Percentiles rank a stretch among this genome's conserved stretches.
phyloP scores from a whole-genome alignment of 768 basidiomycete genomes.

The Rhodotorula graminis region DNA sequence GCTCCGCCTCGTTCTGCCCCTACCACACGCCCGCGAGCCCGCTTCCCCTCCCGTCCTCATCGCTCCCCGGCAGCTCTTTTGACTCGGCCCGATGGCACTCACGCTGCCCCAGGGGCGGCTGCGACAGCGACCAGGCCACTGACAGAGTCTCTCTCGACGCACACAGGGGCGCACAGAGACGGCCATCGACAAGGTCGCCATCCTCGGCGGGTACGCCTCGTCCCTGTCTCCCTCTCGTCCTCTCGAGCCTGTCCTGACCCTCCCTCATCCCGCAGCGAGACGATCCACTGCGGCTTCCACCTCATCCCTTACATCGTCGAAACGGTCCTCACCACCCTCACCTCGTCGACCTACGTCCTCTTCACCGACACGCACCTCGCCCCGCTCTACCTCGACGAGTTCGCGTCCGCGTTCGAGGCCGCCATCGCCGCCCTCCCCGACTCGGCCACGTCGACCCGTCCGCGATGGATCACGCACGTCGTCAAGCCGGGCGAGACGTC shows the following conservation, averaged over 20 bases:
- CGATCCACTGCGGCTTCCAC: slow-evolving; percentile 92
- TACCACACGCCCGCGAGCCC: too few species aligned
- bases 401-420: slow-evolving; percentile 62
- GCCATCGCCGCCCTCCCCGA: slow-evolving; percentile 42
- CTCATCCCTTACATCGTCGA: slow-evolving; percentile 71
- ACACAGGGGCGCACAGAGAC: slow-evolving; percentile 27
- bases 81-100: neutral
- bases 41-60: neutral
- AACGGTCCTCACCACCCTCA: slow-evolving; percentile 38
- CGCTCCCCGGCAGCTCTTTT: neutral
- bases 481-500: slow-evolving; percentile 88
- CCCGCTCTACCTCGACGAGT: slow-evolving; percentile 64
- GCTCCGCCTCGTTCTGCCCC: too few species aligned
- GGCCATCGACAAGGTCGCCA: slow-evolving; percentile 34
- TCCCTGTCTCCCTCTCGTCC: neutral
- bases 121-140: neutral
- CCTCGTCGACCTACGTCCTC: slow-evolving; percentile 63
- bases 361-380: slow-evolving; percentile 90
- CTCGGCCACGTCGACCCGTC: slow-evolving; percentile 43
- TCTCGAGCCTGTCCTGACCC: too few species aligned
- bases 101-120: too few species aligned
- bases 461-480: slow-evolving; percentile 70
- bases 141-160: neutral
- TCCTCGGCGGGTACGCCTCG: slow-evolving; percentile 21
- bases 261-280: slow-evolving; percentile 55